A percentile compares a stretch with the other conserved stretches of the same genome.
Evolutionary conservation across 2,329 filamentous ascomycete species (phyloP).

Genomic region (Intubia oerlemansii): DNA sequence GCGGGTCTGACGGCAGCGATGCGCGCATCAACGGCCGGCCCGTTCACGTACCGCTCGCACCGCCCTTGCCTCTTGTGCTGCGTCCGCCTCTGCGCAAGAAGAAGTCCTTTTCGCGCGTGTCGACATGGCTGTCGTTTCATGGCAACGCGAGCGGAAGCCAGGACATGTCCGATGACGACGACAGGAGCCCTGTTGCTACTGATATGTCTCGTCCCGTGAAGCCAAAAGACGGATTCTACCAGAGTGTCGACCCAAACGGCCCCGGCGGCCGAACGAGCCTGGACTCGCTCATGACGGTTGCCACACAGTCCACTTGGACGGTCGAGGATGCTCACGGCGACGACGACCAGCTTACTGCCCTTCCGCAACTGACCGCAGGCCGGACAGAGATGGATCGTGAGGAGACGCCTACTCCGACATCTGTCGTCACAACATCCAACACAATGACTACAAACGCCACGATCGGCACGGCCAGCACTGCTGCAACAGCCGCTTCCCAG

Average conservation of each 20-base stretch:
- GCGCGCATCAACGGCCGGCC: slow-evolving; percentile 9
- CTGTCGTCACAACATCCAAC: too few relatives aligned
- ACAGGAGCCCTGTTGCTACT: too few relatives aligned
- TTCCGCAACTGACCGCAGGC: too few relatives aligned
- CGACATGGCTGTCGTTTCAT: slow-evolving; percentile 29
- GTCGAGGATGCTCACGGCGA: slow-evolving; percentile 13
- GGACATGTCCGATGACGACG: too few relatives aligned
- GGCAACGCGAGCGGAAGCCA: background rate
- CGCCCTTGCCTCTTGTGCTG: slow-evolving; percentile 34
- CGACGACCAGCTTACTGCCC: too few relatives aligned
- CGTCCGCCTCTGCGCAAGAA: slow-evolving; percentile 42
- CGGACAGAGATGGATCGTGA: slow-evolving; percentile 21
- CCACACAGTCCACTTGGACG: slow-evolving; percentile 24
- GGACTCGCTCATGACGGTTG: slow-evolving; percentile 21
- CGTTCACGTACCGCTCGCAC: slow-evolving; percentile 22
- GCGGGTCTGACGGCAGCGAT: slow-evolving; percentile 1
- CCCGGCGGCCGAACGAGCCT: slow-evolving; percentile 17
- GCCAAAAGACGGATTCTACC: slow-evolving; percentile 33
- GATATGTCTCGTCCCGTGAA: slow-evolving; percentile 28
- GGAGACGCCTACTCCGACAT: slow-evolving; percentile 18
- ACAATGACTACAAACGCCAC: too few relatives aligned
- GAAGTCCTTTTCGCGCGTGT: slow-evolving; percentile 42
- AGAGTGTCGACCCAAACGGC: slow-evolving; percentile 31
- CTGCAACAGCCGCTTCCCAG: too few relatives aligned
- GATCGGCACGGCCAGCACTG: too few relatives aligned